A percentile compares a stretch with the other conserved stretches of the same genome.
Evolutionary conservation across 805 yeast species (phyloP).

Genomic region (Spathaspora gorwiae): DNA sequence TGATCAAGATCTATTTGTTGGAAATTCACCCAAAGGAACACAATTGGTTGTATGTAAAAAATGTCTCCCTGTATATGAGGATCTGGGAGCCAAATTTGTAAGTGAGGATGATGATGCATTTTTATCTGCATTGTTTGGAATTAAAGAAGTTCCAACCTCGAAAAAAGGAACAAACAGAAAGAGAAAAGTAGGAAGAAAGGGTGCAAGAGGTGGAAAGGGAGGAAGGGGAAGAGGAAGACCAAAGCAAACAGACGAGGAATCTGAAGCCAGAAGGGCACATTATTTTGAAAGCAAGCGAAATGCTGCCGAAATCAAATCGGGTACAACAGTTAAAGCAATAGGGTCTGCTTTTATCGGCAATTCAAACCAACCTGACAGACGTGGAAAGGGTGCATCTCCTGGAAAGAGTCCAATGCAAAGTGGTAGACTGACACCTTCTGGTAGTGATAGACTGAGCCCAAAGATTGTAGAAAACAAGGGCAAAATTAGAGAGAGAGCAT

Average conservation of each 20-base stretch:
- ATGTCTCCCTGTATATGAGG: constrained; percentile 32
- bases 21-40: constrained; percentile 4
- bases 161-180: constrained; percentile 23
- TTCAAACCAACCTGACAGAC: background rate
- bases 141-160: constrained; percentile 34
- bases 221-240: constrained; percentile 12
- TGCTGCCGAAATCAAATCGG: constrained; percentile 30
- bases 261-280: constrained; percentile 35
- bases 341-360: constrained; percentile 21
- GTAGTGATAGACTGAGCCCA: background rate
- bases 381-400: background rate
- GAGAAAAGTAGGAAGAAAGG: constrained; percentile 27
- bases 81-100: constrained; percentile 18
- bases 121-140: constrained; percentile 43
- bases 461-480: background rate
- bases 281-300: constrained; percentile 29
- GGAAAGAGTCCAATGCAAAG: background rate
- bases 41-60: constrained; percentile 37
- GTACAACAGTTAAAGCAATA: constrained; percentile 35
- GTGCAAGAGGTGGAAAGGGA: constrained; percentile 9
- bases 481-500: background rate
- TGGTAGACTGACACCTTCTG: background rate
- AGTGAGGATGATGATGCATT: constrained; percentile 47
- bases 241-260: constrained; percentile 21
- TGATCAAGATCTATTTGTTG: constrained; percentile 39